A percentile compares a stretch with the other conserved stretches of the same genome.
Evolutionary conservation across 2,329 filamentous ascomycete species (phyloP).

Genomic region (Ilyonectria mors-panacis): DNA sequence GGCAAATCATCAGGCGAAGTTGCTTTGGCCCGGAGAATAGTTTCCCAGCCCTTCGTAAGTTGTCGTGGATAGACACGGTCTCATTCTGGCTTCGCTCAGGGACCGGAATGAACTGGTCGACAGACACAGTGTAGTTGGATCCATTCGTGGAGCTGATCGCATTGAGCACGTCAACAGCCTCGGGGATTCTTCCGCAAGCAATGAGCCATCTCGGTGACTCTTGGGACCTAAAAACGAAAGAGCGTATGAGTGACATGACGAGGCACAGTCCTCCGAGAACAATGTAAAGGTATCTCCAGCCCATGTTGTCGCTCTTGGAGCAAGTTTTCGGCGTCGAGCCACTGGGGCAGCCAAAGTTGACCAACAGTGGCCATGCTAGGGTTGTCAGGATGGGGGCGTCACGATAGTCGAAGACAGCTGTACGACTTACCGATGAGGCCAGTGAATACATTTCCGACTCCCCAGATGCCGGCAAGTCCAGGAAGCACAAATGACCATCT

Average conservation of each 20-base stretch:
- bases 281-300: constrained; percentile 60
- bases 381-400: background rate
- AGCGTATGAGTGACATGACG: constrained; percentile 56
- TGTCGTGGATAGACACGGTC: constrained; percentile 14
- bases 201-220: constrained; percentile 60
- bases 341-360: constrained; percentile 37
- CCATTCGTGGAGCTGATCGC: constrained; percentile 53
- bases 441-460: constrained; percentile 36
- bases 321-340: constrained; percentile 49
- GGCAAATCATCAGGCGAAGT: constrained; percentile 19
- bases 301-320: constrained; percentile 57
- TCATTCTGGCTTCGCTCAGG: background rate
- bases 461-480: constrained; percentile 37
- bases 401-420: background rate
- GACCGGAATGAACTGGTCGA: constrained; percentile 11
- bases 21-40: constrained; percentile 26
- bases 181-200: constrained; percentile 56
- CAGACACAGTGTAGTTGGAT: constrained; percentile 18
- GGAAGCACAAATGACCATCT: constrained; percentile 36
- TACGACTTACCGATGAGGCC: constrained; percentile 37
- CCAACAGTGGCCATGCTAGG: constrained; percentile 38
- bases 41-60: constrained; percentile 2
- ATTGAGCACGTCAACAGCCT: constrained; percentile 62
- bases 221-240: constrained; percentile 57
- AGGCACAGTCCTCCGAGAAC: constrained; percentile 57